A percentile compares a stretch with the other conserved stretches of the same genome.
phyloP scores from a whole-genome alignment of 2,329 filamentous ascomycete species.

The Fusarium stilboides region DNA sequence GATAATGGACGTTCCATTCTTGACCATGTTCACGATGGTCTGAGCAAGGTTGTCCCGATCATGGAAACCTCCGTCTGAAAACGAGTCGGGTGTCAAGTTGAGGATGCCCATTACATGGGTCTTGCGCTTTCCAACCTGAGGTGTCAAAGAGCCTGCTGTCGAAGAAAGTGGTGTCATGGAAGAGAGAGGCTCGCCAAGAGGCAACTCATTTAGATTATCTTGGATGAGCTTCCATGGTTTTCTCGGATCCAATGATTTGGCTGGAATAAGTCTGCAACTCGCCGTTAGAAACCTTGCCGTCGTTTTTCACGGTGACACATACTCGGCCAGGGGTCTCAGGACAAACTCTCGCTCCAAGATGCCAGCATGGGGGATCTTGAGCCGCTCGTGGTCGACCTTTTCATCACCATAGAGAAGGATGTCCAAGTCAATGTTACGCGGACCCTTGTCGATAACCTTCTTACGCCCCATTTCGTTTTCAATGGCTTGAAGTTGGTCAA shows the following conservation, averaged over 20 bases:
- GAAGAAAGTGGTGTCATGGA: conserved; percentile 71
- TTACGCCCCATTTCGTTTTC: conserved; percentile 84
- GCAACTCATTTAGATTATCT: conserved; percentile 74
- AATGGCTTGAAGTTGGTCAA: conserved; percentile 87
- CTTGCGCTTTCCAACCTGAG: conserved; percentile 69
- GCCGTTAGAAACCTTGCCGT: conserved; percentile 6
- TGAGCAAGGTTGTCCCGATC: conserved; percentile 67
- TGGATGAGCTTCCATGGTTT: conserved; percentile 73
- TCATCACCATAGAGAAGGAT: conserved; percentile 86
- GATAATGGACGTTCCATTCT: conserved; percentile 83
- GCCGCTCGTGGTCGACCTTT: conserved; percentile 75
- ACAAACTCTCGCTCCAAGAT: conserved; percentile 97
- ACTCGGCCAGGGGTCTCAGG: conserved; percentile 87
- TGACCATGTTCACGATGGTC: conserved; percentile 75
- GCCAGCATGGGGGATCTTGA: conserved; percentile 86
- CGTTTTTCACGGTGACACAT: conserved; percentile 49
- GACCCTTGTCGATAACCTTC: conserved; percentile 93
- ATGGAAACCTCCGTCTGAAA: conserved; percentile 88
- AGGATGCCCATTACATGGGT: conserved; percentile 95
- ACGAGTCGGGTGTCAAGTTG: conserved; percentile 96
- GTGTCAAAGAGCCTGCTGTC: conserved; percentile 67
- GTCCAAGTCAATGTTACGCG: conserved; percentile 94
- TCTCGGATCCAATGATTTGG: conserved; percentile 65
- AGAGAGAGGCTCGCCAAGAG: conserved; percentile 66
- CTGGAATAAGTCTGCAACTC: conserved; percentile 67